Evolutionary conservation across 129 eudicot species (phyloP), one percentile per base, ranked within the genome.

Genomic region (Tagetes patula): DNA sequence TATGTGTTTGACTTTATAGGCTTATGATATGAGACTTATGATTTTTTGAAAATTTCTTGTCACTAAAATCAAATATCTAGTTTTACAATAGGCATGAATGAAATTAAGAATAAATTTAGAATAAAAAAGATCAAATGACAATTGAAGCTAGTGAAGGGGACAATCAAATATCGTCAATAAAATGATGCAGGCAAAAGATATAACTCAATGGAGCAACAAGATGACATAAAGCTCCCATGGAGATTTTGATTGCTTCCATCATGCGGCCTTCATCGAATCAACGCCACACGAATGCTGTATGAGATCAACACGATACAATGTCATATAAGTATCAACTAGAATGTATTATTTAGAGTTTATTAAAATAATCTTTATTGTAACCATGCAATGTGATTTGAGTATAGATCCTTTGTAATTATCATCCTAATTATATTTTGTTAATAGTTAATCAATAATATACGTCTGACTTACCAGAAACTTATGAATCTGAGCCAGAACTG

Each of bases 401-500:
- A n/a, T n/a, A n/a, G n/a, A n/a, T n/a, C n/a, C n/a, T n/a, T n/a
- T n/a, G n/a, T n/a, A n/a, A n/a, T n/a, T n/a, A n/a, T n/a, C n/a
- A n/a, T n/a, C n/a, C n/a, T n/a, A n/a, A n/a, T n/a, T n/a, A n/a
- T n/a, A n/a, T n/a, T n/a, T n/a, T n/a, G n/a, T n/a, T n/a, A n/a
- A n/a, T n/a, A n/a, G n/a, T n/a, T n/a, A n/a, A n/a, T n/a, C n/a
- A n/a, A n/a, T n/a, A n/a, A 2, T 8, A 32, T 40, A 55, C 9
- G 40, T 3, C 8, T 20, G 39, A 34, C 85, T 79, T 80, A 92
- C 98, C 88, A 92, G 85, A 71, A 92, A 92, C 79, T 87, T 89
- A 82, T 92, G 98, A 84, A 89, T 92, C 69, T 92, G 96, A 72
- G 85, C 88, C n/a, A 92, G 84, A 49, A 84, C 79, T 0, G 98